Conservation (phyloP, 345 rosid genomes). For the Corchorus capsularis region DNA sequence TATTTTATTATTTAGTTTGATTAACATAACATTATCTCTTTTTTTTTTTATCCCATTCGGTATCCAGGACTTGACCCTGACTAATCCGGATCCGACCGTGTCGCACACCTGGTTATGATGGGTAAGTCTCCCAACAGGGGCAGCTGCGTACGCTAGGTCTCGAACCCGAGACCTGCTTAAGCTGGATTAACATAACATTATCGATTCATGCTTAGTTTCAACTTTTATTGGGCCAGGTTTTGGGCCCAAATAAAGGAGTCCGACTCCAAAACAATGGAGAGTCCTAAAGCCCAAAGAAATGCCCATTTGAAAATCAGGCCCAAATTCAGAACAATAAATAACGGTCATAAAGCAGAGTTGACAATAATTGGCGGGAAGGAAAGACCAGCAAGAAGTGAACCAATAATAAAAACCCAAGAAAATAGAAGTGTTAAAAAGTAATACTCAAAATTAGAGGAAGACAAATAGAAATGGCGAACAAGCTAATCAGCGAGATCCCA, state of each 20-base stretch:
- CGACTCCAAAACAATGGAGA: background rate
- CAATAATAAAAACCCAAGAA: background rate
- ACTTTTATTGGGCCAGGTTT: no score
- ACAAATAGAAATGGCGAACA: constrained; percentile 54
- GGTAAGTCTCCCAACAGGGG: no score
- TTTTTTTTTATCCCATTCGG: no score
- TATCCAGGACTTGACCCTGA: no score
- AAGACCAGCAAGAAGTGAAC: background rate
- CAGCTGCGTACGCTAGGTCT: no score
- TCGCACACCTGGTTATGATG: no score
- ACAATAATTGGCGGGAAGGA: constrained; percentile 31
- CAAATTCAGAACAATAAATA: background rate
- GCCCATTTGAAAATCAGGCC: background rate
- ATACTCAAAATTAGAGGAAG: constrained; percentile 2
- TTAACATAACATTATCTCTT: no score
- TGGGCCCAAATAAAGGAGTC: background rate
- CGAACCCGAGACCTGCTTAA: no score
- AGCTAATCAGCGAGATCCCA: constrained; percentile 60
- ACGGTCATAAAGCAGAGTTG: background rate
- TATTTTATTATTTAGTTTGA: no score
- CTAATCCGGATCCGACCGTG: no score
- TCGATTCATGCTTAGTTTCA: no score
- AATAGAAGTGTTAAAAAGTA: background rate
- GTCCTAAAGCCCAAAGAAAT: background rate
- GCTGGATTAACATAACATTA: no score